phyloP scores from a whole-genome alignment of 495 filamentous ascomycete species.

The Aspergillus bertholletiae region DNA sequence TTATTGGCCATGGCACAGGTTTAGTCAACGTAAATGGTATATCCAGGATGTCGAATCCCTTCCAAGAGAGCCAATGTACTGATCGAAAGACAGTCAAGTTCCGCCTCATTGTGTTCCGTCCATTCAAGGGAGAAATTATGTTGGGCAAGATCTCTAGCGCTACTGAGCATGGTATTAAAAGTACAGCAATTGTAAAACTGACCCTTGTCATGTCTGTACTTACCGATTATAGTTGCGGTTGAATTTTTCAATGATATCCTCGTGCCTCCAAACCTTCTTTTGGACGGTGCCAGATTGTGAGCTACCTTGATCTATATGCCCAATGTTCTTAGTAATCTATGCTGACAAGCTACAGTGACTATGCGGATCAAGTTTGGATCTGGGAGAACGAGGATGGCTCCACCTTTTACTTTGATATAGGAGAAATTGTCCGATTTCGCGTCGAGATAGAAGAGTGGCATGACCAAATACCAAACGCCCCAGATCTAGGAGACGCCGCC shows the following conservation, averaged over 20 bases:
- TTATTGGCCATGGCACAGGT: conserved; percentile 86
- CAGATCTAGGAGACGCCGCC: conserved; percentile 49
- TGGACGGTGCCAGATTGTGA: conserved; percentile 71
- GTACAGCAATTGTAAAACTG: conserved; percentile 40
- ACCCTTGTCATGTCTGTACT: background rate
- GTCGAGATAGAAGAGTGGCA: conserved; percentile 83
- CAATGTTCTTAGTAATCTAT: background rate
- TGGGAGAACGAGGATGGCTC: conserved; percentile 71
- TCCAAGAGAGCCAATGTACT: background rate
- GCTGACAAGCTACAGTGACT: conserved; percentile 50
- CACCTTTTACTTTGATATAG: conserved; percentile 78
- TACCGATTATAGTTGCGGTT: conserved; percentile 57
- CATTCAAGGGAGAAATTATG: conserved; percentile 89
- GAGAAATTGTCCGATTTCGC: conserved; percentile 81
- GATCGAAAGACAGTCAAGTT: conserved; percentile 66
- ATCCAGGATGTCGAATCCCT: background rate
- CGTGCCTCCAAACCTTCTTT: conserved; percentile 66
- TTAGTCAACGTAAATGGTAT: conserved; percentile 88
- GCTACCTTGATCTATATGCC: conserved; percentile 23
- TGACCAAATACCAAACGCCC: conserved; percentile 74
- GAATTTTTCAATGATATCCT: conserved; percentile 92
- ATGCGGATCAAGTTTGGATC: conserved; percentile 71
- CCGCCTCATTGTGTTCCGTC: conserved; percentile 87
- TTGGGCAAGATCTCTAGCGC: conserved; percentile 72
- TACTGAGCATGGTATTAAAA: conserved; percentile 68